Evolutionary conservation across 164 flowering plant genomes (phyloP).

Genomic region (Saururus chinensis): DNA sequence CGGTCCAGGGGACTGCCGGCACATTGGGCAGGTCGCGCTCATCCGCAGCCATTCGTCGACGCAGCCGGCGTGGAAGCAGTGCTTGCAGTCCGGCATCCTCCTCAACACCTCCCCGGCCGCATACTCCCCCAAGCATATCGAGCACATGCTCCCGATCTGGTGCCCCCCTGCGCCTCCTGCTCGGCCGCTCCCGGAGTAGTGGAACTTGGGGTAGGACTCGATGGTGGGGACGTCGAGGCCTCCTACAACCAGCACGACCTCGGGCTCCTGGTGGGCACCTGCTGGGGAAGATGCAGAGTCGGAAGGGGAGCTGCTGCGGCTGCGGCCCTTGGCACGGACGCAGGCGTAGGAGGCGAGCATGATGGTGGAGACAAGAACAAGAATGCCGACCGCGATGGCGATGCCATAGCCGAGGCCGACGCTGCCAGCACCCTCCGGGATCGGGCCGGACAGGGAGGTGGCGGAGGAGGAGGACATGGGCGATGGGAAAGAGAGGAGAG

Average conservation of each 20-base stretch:
- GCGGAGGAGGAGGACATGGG: slow-evolving; percentile 8
- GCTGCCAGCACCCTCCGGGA: slow-evolving; percentile 19
- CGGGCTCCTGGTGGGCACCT: slow-evolving; percentile 10
- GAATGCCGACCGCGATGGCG: slow-evolving; percentile 48
- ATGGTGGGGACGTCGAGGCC: slow-evolving; percentile 47
- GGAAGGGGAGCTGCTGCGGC: background rate
- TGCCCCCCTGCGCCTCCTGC: slow-evolving; percentile 38
- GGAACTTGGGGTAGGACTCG: slow-evolving; percentile 46
- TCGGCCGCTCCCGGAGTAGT: slow-evolving; percentile 44
- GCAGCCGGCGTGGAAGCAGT: slow-evolving; percentile 49
- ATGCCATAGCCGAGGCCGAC: slow-evolving; percentile 51
- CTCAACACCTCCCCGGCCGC: slow-evolving; percentile 27
- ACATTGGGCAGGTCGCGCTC: slow-evolving; percentile 49
- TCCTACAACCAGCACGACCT: slow-evolving; percentile 1
- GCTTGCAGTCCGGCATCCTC: slow-evolving; percentile 46
- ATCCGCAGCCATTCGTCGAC: slow-evolving; percentile 53
- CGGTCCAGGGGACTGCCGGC: slow-evolving; percentile 44
- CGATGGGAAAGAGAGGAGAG: slow-evolving; percentile 5
- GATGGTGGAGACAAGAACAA: slow-evolving; percentile 45
- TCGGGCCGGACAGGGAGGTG: slow-evolving; percentile 2
- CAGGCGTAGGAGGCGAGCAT: slow-evolving; percentile 51
- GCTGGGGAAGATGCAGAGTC: background rate
- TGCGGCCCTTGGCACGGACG: slow-evolving; percentile 21
- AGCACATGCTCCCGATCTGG: slow-evolving; percentile 26
- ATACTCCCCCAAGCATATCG: slow-evolving; percentile 50